Conservation (phyloP, 2,329 filamentous ascomycete genomes). For the Colletotrichum chlorophyti region DNA sequence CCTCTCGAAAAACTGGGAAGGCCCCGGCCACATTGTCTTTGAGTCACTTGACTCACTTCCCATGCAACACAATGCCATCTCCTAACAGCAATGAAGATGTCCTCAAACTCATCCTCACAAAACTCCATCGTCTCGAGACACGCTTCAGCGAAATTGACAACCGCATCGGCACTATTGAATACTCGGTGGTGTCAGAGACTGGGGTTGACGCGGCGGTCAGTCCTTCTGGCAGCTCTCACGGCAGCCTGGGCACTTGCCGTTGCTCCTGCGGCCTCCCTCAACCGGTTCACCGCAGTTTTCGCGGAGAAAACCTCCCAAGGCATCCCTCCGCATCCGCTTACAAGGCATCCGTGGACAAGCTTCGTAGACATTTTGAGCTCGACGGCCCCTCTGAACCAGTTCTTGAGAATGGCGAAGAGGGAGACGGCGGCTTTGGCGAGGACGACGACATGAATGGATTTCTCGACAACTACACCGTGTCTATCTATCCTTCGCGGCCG, state of each 20-base stretch:
- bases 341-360: slow-evolving; percentile 3
- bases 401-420: not conserved
- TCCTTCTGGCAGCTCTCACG: not conserved
- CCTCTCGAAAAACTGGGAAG: no score
- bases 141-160: slow-evolving; percentile 6
- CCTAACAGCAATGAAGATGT: slow-evolving; percentile 13
- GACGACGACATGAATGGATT: no score
- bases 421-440: no score
- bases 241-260: not conserved
- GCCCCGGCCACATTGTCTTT: no score
- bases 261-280: slow-evolving; percentile 6
- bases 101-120: slow-evolving; percentile 19
- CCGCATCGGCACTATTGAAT: slow-evolving; percentile 4
- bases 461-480: no score
- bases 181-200: not conserved
- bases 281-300: not conserved
- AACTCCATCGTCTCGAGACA: slow-evolving; percentile 7
- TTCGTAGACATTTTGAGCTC: slow-evolving; percentile 8
- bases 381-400: not conserved
- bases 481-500: no score
- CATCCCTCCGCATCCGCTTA: not conserved
- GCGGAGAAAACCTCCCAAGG: not conserved
- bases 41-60: no score
- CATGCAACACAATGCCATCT: slow-evolving; percentile 2
- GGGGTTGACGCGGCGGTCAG: no score